phyloP scores from a whole-genome alignment of 805 yeast species.

The Starmerella apis region DNA sequence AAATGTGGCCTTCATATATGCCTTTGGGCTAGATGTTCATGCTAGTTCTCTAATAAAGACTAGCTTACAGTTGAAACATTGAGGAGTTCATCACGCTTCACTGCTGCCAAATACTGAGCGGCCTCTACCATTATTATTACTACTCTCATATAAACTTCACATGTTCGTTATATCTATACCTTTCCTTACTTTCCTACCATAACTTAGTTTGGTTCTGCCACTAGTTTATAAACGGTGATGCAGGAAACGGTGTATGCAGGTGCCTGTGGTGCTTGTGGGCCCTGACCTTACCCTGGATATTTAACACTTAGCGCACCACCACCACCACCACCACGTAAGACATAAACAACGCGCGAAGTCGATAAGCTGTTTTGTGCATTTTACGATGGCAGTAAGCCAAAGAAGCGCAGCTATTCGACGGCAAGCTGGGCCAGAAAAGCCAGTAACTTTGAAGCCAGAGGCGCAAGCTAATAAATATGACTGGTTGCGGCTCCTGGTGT shows the following conservation, averaged over 20 bases:
- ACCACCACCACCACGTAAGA: not conserved
- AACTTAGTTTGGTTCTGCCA: too few species aligned
- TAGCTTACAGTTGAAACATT: not conserved
- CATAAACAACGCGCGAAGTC: conserved; percentile 3
- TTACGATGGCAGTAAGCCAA: not conserved
- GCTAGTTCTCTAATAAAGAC: not conserved
- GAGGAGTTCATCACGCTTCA: not conserved
- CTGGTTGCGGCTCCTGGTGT: conserved; percentile 23
- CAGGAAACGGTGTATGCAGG: too few species aligned
- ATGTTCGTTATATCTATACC: too few species aligned
- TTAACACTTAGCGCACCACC: not conserved
- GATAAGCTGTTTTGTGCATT: not conserved
- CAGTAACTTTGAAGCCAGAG: not conserved
- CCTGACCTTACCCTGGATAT: not conserved
- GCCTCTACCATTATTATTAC: too few species aligned
- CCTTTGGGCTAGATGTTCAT: too few species aligned
- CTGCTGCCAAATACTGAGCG: not conserved
- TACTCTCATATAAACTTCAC: too few species aligned
- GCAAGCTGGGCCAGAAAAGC: not conserved
- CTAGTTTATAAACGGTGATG: too few species aligned
- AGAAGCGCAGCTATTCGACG: not conserved
- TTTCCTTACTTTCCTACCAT: too few species aligned
- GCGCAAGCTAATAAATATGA: not conserved
- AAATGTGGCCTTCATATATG: too few species aligned
- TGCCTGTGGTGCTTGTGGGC: not conserved